Evolutionary conservation across 306 rosid genomes (phyloP).

Genomic region (Gastrolobium villosum): DNA sequence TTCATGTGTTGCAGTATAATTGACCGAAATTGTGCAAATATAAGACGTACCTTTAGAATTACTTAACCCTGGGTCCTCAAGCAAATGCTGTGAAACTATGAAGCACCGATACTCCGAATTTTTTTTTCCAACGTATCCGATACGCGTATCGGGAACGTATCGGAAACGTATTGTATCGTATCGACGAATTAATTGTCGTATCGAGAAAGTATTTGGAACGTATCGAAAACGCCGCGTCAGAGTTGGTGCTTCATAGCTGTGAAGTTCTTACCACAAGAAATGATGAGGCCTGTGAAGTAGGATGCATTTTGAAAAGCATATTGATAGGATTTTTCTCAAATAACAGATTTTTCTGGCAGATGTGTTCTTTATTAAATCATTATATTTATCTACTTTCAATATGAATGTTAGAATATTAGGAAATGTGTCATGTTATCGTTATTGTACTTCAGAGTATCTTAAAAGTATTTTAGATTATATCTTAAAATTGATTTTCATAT

Average conservation of each 20-base stretch:
- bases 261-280: conserved; percentile 2
- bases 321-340: conserved; percentile 36
- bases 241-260: too few relatives aligned
- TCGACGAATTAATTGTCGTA: too few relatives aligned
- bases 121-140: too few relatives aligned
- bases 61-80: conserved; percentile 6
- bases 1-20: background rate
- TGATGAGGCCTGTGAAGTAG: conserved; percentile 3
- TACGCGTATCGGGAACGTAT: too few relatives aligned
- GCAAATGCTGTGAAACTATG: background rate
- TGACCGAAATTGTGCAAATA: background rate
- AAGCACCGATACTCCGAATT: too few relatives aligned
- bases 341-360: background rate
- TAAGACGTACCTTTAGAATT: background rate
- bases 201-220: too few relatives aligned
- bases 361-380: conserved; percentile 7
- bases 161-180: too few relatives aligned
- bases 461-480: too few relatives aligned
- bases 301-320: conserved; percentile 16
- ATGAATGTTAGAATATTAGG: background rate
- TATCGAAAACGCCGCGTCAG: too few relatives aligned
- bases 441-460: too few relatives aligned
- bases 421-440: too few relatives aligned
- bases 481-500: too few relatives aligned
- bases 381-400: conserved; percentile 13